Base-by-base conservation (phyloP, 139 green algal species). In the Mesotaenium endlicherianum region DNA sequence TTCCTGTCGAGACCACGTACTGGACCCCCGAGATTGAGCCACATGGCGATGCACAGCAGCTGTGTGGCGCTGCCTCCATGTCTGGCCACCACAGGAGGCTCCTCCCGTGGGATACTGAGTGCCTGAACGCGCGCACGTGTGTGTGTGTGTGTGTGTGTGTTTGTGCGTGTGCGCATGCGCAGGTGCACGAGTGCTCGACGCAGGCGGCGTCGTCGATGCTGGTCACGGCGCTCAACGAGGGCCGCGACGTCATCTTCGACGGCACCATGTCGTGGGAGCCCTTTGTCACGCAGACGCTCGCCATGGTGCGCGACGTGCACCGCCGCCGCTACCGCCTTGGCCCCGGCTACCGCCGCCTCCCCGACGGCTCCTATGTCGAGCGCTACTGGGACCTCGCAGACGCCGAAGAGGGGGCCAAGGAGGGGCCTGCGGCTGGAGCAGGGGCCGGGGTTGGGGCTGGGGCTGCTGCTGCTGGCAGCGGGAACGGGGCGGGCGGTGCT, bases 191-290 rank as follows among this genome's bases (percentile, higher is more conserved):
- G 49, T 38, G 30, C 44, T 81, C 67, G 6, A 81, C 50, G n/a
- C 30, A 53, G 36, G 79, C 79, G 39, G 79, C 79, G 26, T 69
- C 39, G 36, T 86, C 79, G 38, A 43, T 80, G 69, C 71, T 86
- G 39, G 80, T 86, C 5, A 44, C 69, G 14, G 80, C 80, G 14
- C 31, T 86, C 42, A 86, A 86, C 47, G 45, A 71, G 43, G 80
- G 80, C 30, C 80, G 80, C 31, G 80, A 86, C 71, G 60, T 86
- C 70, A 82, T 86, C 38, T 82, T 86, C 50, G 80, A 86, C 49
- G 80, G 80, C 34, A 86, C 80, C 55, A 86, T 86, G 80, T 75
- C 43, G 14, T 86, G 80, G 80, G 80, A 41, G 43, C 80, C 80
- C 16, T 86, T 85, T 50, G 78, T 85, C 49, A 34, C 47, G 45